Percentiles rank a stretch among this genome's conserved stretches.
These are phyloP conservation scores for Microthyrium microscopicum DNA, from an alignment of 2,329 filamentous ascomycete genomes.

Conservation along the genomic window DNA sequence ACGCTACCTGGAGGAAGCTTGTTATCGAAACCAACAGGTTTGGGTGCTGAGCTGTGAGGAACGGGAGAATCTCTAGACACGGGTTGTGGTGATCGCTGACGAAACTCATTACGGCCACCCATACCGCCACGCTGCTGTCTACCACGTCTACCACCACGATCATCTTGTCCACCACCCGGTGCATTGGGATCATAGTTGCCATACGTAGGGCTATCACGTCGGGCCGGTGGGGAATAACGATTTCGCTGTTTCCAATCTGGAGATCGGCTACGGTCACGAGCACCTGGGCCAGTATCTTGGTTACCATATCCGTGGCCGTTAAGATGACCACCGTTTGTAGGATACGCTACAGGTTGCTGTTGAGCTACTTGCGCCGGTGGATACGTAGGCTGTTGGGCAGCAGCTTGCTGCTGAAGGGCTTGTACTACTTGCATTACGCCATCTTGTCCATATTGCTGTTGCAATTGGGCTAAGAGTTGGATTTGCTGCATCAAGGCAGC, in stretches of 20 bases:
- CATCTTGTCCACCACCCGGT: conserved; percentile 26
- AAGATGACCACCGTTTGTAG: neutral
- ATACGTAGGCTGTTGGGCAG: conserved; percentile 1
- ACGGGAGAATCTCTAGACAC: conserved; percentile 20
- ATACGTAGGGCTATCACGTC: conserved; percentile 52
- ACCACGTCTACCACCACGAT: conserved; percentile 35
- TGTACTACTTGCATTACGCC: no score
- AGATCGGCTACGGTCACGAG: conserved; percentile 36
- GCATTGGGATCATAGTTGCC: conserved; percentile 53
- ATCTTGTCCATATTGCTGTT: no score
- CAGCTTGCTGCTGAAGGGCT: conserved; percentile 4
- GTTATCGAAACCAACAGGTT: conserved; percentile 68
- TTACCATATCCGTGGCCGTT: conserved; percentile 3
- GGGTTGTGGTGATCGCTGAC: conserved; percentile 73
- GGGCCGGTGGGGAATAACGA: conserved; percentile 42
- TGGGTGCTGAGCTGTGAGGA: conserved; percentile 27
- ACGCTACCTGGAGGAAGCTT: conserved; percentile 61
- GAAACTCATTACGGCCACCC: conserved; percentile 41
- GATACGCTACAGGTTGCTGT: conserved; percentile 3
- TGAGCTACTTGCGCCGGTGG: conserved; percentile 5
- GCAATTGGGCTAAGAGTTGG: no score
- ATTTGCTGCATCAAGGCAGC: no score
- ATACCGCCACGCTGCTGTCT: conserved; percentile 35
- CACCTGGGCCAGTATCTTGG: conserved; percentile 15
- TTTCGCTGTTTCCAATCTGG: conserved; percentile 52